These are phyloP conservation scores for Globisporangium ultimum DNA, from an alignment of 352 stramenopile species.

Conservation along the genomic window DNA sequence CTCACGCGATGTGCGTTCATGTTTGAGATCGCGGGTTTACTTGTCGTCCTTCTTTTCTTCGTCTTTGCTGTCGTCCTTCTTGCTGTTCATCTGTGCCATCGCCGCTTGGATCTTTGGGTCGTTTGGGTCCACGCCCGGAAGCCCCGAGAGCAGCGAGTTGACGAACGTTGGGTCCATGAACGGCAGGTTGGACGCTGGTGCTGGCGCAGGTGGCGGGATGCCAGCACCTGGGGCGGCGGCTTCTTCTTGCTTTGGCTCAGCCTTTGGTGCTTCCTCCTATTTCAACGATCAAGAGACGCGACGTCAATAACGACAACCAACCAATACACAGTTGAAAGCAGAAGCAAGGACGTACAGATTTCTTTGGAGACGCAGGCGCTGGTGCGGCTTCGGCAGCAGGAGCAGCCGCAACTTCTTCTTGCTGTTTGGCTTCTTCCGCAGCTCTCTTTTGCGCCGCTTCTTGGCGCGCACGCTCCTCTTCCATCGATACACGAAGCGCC, in stretches of 20 bases:
- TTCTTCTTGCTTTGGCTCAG: slow-evolving; percentile 19
- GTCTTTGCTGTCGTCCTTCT: slow-evolving; percentile 80
- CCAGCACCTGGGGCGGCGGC: slow-evolving; percentile 12
- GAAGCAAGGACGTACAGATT: neutral
- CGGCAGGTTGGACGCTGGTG: slow-evolving; percentile 71
- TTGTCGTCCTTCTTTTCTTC: slow-evolving; percentile 85
- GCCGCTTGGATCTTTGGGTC: slow-evolving; percentile 90
- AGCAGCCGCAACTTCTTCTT: slow-evolving; percentile 27
- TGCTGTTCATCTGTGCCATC: slow-evolving; percentile 80
- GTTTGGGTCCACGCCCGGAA: slow-evolving; percentile 90
- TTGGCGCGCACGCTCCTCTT: slow-evolving; percentile 96
- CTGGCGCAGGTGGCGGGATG: slow-evolving; percentile 45
- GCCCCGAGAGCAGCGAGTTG: slow-evolving; percentile 83
- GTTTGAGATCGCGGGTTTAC: slow-evolving; percentile 16
- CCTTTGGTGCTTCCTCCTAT: slow-evolving; percentile 17
- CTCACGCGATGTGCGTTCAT: no score
- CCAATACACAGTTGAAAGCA: neutral
- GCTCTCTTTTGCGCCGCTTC: slow-evolving; percentile 91
- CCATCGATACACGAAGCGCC: slow-evolving; percentile 96
- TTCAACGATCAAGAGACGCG: neutral
- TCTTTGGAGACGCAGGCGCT: slow-evolving; percentile 16
- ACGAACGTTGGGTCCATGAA: slow-evolving; percentile 91
- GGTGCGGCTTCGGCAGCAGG: slow-evolving; percentile 27
- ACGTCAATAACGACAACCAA: neutral
- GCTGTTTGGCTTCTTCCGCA: slow-evolving; percentile 57